These are phyloP conservation scores for Termitomyces sp. DNA, from an alignment of 768 basidiomycete genomes.

Conservation along the genomic window DNA sequence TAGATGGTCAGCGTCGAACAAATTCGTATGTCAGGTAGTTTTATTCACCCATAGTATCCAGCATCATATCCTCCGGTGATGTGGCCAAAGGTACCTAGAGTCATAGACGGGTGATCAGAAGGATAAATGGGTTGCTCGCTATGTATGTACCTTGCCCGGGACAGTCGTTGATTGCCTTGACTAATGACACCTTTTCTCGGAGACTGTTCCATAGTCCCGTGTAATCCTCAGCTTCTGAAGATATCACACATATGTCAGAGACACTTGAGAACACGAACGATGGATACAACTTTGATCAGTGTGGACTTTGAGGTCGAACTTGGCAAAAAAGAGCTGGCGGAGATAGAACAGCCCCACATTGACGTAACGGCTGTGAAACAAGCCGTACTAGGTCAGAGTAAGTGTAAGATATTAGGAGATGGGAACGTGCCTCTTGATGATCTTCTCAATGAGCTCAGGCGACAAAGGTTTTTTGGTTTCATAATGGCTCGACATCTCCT, in stretches of 20 bases:
- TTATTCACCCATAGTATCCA: constrained; percentile 57
- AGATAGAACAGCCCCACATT: constrained; percentile 82
- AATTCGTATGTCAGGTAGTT: not conserved
- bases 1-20: not conserved
- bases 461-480: constrained; percentile 69
- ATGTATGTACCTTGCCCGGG: constrained; percentile 63
- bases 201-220: constrained; percentile 78
- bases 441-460: constrained; percentile 69
- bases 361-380: constrained; percentile 55
- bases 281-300: constrained; percentile 47
- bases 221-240: constrained; percentile 58
- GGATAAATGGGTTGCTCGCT: not conserved
- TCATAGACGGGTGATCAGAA: not conserved
- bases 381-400: not conserved
- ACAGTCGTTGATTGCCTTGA: constrained; percentile 53
- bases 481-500: constrained; percentile 79
- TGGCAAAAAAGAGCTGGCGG: constrained; percentile 82
- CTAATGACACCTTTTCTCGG: constrained; percentile 64
- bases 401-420: not conserved
- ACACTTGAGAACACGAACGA: not conserved
- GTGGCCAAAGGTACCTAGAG: constrained; percentile 63
- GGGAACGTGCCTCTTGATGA: constrained; percentile 63
- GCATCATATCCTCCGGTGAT: constrained; percentile 72
- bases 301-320: constrained; percentile 74
- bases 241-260: not conserved